These are phyloP conservation scores for Globisporangium barbulae DNA, from an alignment of 352 stramenopile species.

Conservation along the genomic window DNA sequence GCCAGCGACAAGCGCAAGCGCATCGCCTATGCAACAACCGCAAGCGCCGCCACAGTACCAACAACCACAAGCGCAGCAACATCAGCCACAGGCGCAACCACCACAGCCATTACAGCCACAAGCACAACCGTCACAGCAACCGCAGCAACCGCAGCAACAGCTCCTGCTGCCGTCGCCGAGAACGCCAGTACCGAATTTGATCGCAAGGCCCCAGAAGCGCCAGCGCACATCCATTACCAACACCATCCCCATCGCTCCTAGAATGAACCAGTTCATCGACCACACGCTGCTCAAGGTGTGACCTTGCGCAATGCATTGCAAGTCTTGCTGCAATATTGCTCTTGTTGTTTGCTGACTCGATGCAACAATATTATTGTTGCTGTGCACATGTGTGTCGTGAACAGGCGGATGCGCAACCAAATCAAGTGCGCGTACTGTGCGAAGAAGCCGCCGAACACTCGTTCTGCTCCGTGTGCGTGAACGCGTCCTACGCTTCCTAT, in stretches of 20 bases:
- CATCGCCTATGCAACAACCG: background rate
- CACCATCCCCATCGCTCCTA: background rate
- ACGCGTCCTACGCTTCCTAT: slow-evolving; percentile 62
- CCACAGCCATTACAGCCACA: background rate
- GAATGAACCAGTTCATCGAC: slow-evolving; percentile 68
- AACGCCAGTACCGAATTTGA: slow-evolving; percentile 14
- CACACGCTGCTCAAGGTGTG: slow-evolving; percentile 80
- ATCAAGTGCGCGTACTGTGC: slow-evolving; percentile 66
- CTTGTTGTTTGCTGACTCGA: background rate
- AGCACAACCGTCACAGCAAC: background rate
- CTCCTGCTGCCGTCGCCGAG: background rate
- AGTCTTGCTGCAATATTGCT: background rate
- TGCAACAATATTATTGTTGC: slow-evolving; percentile 8
- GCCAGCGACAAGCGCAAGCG: slow-evolving; percentile 4
- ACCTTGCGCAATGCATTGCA: background rate
- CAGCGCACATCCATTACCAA: background rate
- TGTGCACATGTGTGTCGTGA: slow-evolving; percentile 4
- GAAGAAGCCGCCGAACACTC: slow-evolving; percentile 59
- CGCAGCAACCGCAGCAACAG: background rate
- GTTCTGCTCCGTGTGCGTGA: slow-evolving; percentile 84
- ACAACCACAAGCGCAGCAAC: background rate
- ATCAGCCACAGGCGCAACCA: background rate
- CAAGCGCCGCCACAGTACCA: background rate
- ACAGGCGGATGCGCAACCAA: slow-evolving; percentile 58
- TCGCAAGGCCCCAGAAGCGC: slow-evolving; percentile 2